Percentiles rank a stretch among this genome's conserved stretches.
Evolutionary conservation across 495 filamentous ascomycete genomes (phyloP).

Genomic region (Lindgomyces ingoldianus): DNA sequence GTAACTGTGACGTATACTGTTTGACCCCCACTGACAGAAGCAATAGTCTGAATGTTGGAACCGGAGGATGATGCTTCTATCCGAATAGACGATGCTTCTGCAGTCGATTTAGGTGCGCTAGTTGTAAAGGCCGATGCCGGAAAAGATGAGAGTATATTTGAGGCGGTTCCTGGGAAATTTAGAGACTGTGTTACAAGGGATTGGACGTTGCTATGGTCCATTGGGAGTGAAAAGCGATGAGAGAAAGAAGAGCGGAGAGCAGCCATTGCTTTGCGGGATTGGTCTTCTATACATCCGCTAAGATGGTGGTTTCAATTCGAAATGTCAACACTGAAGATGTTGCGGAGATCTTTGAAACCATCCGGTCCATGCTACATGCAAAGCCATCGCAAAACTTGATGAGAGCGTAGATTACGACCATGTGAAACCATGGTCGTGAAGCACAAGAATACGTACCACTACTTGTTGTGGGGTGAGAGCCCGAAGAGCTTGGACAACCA

Average conservation of each 20-base stretch:
- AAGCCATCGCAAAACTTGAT: too few species aligned
- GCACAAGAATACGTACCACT: constrained; percentile 19
- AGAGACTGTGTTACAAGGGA: not conserved
- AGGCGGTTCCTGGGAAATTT: too few species aligned
- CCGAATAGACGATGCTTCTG: not conserved
- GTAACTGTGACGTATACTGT: constrained; percentile 21
- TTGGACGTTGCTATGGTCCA: not conserved
- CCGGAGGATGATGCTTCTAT: not conserved
- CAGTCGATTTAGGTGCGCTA: not conserved
- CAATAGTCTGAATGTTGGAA: constrained; percentile 1
- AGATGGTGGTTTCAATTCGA: too few species aligned
- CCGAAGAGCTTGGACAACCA: constrained; percentile 1
- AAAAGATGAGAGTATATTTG: too few species aligned
- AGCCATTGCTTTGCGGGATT: too few species aligned
- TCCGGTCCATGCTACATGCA: too few species aligned
- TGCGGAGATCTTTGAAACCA: too few species aligned
- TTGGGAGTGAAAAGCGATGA: not conserved
- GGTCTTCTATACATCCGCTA: too few species aligned
- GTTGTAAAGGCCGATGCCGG: not conserved
- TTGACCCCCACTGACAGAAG: constrained; percentile 8
- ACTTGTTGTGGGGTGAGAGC: not conserved
- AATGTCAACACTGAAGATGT: too few species aligned
- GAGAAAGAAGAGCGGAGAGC: too few species aligned
- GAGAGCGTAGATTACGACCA: constrained; percentile 1
- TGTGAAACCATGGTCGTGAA: not conserved